Base-by-base conservation (phyloP, 176 grass and related monocot species). In the Zoysia japonica region DNA sequence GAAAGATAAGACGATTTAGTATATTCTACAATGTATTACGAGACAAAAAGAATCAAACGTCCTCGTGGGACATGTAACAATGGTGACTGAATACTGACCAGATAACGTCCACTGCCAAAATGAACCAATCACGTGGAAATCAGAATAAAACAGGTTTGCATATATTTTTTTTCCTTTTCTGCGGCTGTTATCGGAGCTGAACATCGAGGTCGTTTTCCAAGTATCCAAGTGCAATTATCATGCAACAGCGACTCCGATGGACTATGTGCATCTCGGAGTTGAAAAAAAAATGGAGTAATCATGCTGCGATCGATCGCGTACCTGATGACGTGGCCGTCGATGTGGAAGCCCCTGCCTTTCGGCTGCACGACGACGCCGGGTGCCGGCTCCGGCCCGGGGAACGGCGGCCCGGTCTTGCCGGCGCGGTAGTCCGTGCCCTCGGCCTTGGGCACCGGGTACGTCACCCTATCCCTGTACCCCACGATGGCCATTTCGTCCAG, bases 401-500 rank as follows among this genome's bases (percentile, higher is more conserved):
- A 57, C 71, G 52, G 50, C 52, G 71, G 15, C 15, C 51, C 71
- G 15, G 55, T 4, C 9, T 57, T 74, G 1, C 36, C 47, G 0
- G 80, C 70, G 9, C 86, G 76, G 84, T 87, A 94, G 55, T 94
- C 86, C 20, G 92, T 94, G 47, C 86, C 89, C 10, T 62, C 56
- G 28, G 84, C 84, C 59, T 71, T 85, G 36, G 89, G 89, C 60
- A 94, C 89, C 3, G 92, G 84, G 52, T 82, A 47, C 37, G 17
- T 0, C 59, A 67, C 80, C 72, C 80, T 61, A 59, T 94, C 86
- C 45, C 41, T 59, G 68, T 91, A 94, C 43, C 65, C 82, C 7
- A 94, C 80, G 72, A 94, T 91, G 77, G 80, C 69, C 92, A 91
- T 82, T 11, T 13, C 13, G 73, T 94, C 92, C 68, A 94, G 80